Percentiles rank a stretch among this genome's conserved stretches.
phyloP scores from a whole-genome alignment of 2,329 filamentous ascomycete species.

The Aspergillus texensis region DNA sequence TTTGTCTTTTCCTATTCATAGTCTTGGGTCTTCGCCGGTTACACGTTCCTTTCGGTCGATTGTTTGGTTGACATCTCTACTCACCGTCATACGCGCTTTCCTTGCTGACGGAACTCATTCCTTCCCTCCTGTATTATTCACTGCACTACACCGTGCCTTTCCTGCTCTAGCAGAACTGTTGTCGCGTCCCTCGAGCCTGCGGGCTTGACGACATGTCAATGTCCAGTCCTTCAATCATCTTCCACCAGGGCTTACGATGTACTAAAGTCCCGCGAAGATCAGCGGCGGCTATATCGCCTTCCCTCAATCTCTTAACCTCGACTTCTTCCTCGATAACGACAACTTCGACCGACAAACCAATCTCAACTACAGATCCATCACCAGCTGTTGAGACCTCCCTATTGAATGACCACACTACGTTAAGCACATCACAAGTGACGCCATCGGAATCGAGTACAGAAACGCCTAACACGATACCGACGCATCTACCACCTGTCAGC shows the following conservation, averaged over 20 bases:
- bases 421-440: neutral
- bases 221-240: constrained; percentile 26
- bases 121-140: neutral
- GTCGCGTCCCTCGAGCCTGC: constrained; percentile 13
- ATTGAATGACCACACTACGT: neutral
- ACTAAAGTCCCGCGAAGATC: constrained; percentile 26
- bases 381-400: neutral
- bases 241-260: constrained; percentile 28
- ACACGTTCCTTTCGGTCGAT: constrained; percentile 3
- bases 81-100: constrained; percentile 2
- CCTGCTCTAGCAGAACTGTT: constrained; percentile 7
- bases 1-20: constrained; percentile 6
- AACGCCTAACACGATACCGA: neutral
- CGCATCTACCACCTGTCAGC: neutral
- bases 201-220: constrained; percentile 32
- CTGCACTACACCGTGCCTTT: neutral
- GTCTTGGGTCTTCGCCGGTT: neutral
- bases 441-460: neutral
- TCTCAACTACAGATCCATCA: constrained; percentile 1
- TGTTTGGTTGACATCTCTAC: neutral
- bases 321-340: constrained; percentile 7
- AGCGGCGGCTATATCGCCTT: constrained; percentile 14
- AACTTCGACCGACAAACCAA: constrained; percentile 5
- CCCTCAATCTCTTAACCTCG: neutral
- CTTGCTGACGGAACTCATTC: neutral